These are phyloP conservation scores for Pseudogymnoascus sp. DNA, from an alignment of 2,329 filamentous ascomycete genomes.

Conservation along the genomic window DNA sequence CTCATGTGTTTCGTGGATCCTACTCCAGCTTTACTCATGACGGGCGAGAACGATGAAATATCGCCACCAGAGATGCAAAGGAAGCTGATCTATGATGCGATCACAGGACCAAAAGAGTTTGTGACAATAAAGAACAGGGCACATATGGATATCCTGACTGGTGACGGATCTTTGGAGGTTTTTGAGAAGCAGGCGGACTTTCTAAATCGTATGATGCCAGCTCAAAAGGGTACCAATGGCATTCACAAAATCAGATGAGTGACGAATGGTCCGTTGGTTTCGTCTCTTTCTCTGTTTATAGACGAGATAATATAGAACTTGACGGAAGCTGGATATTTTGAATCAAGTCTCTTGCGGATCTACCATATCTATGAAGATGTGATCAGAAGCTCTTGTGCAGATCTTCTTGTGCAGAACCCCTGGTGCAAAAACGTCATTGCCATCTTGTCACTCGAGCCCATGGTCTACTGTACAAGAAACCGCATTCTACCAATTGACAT, in stretches of 20 bases:
- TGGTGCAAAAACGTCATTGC: neutral
- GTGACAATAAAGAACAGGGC: neutral
- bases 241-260: neutral
- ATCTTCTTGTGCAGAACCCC: neutral
- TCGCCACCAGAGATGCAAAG: conserved; percentile 11
- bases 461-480: neutral
- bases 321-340: neutral
- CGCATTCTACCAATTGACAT: neutral
- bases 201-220: neutral
- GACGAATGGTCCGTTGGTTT: neutral
- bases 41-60: conserved; percentile 24
- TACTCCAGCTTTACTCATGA: conserved; percentile 24
- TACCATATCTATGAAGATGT: neutral
- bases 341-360: neutral
- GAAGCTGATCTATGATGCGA: neutral
- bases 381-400: neutral
- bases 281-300: neutral
- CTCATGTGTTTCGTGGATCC: conserved; percentile 17
- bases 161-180: neutral
- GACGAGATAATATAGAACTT: neutral
- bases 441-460: neutral
- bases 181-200: neutral
- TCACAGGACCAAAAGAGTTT: neutral
- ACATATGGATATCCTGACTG: neutral
- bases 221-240: neutral